A percentile compares a stretch with the other conserved stretches of the same genome.
Evolutionary conservation across 768 basidiomycete species (phyloP).

Genomic region (Phanerochaete sordida): DNA sequence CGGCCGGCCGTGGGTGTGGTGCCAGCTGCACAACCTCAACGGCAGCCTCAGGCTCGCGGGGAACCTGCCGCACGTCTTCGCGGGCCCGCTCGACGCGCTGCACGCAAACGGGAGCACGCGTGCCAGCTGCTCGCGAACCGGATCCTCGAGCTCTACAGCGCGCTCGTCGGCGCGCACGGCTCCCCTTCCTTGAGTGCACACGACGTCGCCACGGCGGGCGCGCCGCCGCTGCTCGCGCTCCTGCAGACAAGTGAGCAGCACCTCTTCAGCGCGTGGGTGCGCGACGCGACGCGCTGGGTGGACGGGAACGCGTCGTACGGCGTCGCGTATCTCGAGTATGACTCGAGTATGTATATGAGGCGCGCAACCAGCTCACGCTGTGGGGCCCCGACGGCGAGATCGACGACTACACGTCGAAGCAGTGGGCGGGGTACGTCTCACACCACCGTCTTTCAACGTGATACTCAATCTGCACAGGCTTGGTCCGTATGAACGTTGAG

Average conservation of each 20-base stretch:
- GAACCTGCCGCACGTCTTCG: conserved; percentile 30
- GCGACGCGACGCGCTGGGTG: conserved; percentile 29
- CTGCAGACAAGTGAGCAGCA: conserved; percentile 31
- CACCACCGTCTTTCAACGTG: neutral
- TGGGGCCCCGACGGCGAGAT: conserved; percentile 41
- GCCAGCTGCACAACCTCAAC: conserved; percentile 37
- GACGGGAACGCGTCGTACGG: conserved; percentile 29
- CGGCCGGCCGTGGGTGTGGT: conserved; percentile 40
- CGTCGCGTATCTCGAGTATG: conserved; percentile 34
- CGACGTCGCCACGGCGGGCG: conserved; percentile 21
- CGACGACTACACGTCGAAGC: conserved; percentile 45
- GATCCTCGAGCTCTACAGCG: conserved; percentile 31
- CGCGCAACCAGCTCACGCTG: conserved; percentile 40
- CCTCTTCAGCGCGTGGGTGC: conserved; percentile 34
- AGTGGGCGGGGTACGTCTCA: conserved; percentile 75
- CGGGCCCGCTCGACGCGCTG: conserved; percentile 30
- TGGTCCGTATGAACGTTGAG: conserved; percentile 89
- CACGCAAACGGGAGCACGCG: conserved; percentile 23
- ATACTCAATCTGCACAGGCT: conserved; percentile 47
- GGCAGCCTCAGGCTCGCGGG: conserved; percentile 32
- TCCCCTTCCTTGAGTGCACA: conserved; percentile 16
- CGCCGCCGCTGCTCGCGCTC: conserved; percentile 28
- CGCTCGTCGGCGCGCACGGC: conserved; percentile 29
- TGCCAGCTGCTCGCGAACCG: conserved; percentile 38
- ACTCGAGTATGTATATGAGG: too few species aligned